Percentiles rank a stretch among this genome's conserved stretches.
Conservation (phyloP, 768 basidiomycete genomes). For the Rubroboletus satanas region DNA sequence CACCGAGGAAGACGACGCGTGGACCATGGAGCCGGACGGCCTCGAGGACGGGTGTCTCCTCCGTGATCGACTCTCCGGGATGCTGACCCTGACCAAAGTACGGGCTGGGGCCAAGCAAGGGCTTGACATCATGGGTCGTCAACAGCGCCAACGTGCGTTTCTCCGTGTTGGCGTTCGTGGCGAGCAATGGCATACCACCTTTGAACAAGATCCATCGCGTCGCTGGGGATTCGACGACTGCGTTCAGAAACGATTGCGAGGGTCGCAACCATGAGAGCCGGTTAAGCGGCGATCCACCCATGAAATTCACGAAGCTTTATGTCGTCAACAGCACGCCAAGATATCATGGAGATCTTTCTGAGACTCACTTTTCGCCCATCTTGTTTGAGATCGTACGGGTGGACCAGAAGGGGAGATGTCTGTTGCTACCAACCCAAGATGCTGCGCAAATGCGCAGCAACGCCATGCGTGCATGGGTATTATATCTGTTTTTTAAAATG, state of each 20-base stretch:
- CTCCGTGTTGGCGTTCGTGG: conserved; percentile 32
- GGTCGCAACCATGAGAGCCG: conserved; percentile 78
- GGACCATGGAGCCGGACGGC: conserved; percentile 56
- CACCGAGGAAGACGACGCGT: conserved; percentile 74
- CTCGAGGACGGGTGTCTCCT: conserved; percentile 39
- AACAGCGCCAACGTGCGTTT: conserved; percentile 48
- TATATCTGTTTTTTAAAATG: not conserved
- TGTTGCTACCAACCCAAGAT: not conserved
- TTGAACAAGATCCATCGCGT: conserved; percentile 81
- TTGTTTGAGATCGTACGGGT: conserved; percentile 13
- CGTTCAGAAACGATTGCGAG: conserved; percentile 72
- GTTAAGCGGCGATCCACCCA: conserved; percentile 68
- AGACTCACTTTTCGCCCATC: conserved; percentile 33
- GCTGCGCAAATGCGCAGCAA: conserved; percentile 11
- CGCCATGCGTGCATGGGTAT: conserved; percentile 5
- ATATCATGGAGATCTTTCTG: not conserved
- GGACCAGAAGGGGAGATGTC: not conserved
- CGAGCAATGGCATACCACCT: conserved; percentile 61
- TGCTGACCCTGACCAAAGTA: conserved; percentile 68
- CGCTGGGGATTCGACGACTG: conserved; percentile 53
- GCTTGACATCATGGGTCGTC: conserved; percentile 55
- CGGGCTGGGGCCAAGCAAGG: conserved; percentile 63
- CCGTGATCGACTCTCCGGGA: conserved; percentile 29
- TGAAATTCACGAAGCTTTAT: conserved; percentile 45
- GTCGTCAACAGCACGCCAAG: not conserved